These are phyloP conservation scores for Mytilinidion resinicola DNA, from an alignment of 495 filamentous ascomycete genomes.

Conservation along the genomic window DNA sequence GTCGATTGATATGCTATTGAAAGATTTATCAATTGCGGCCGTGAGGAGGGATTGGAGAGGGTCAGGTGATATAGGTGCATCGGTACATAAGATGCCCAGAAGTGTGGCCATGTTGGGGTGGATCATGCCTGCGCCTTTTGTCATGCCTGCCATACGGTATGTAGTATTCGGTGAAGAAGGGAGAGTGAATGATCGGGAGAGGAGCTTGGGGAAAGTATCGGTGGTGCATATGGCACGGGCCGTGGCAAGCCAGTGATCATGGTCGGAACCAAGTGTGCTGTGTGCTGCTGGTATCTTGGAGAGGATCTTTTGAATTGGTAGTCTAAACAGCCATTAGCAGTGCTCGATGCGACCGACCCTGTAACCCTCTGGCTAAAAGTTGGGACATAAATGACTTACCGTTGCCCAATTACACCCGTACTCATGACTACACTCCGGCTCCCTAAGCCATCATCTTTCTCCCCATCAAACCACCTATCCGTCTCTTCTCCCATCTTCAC, in stretches of 20 bases:
- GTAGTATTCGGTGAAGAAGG: slow-evolving; percentile 68
- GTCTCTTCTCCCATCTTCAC: slow-evolving; percentile 70
- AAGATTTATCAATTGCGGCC: slow-evolving; percentile 71
- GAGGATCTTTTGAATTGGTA: slow-evolving; percentile 88
- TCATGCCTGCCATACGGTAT: slow-evolving; percentile 89
- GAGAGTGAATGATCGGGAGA: slow-evolving; percentile 75
- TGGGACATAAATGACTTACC: slow-evolving; percentile 41
- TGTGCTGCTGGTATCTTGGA: slow-evolving; percentile 71
- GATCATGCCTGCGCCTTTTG: slow-evolving; percentile 99
- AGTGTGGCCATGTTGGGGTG: slow-evolving; percentile 99
- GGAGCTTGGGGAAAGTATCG: slow-evolving; percentile 96
- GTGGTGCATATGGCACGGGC: slow-evolving; percentile 97
- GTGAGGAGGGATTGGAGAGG: slow-evolving; percentile 65
- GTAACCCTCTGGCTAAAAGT: not conserved
- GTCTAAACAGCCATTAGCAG: slow-evolving; percentile 37
- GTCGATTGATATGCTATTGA: slow-evolving; percentile 96
- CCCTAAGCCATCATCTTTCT: slow-evolving; percentile 49
- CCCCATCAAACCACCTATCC: slow-evolving; percentile 53
- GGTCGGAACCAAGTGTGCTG: slow-evolving; percentile 58
- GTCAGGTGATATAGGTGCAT: slow-evolving; percentile 69
- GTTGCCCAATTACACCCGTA: slow-evolving; percentile 95
- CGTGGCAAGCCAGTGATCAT: slow-evolving; percentile 78
- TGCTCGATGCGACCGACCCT: not conserved
- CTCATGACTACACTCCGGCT: slow-evolving; percentile 87
- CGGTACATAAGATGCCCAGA: slow-evolving; percentile 87